Evolutionary conservation across 2,329 filamentous ascomycete species (phyloP).

Genomic region (Phoma sp.): DNA sequence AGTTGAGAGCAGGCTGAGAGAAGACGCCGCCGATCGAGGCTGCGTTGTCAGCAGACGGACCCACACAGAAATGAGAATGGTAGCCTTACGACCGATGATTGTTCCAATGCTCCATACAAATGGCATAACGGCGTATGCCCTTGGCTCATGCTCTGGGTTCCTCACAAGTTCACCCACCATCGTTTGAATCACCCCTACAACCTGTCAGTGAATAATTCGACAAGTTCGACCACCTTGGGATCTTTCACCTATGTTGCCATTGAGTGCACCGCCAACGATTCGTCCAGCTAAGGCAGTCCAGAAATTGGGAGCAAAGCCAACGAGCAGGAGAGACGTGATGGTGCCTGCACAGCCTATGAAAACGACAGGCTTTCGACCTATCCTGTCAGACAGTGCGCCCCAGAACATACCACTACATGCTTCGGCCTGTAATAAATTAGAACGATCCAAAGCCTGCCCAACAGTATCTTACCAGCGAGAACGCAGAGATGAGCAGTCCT

Average conservation of each 20-base stretch:
- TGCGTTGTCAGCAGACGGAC: slow-evolving; percentile 29
- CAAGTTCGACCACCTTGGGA: slow-evolving; percentile 51
- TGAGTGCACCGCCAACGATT: slow-evolving; percentile 79
- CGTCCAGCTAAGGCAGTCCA: slow-evolving; percentile 81
- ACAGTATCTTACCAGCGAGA: slow-evolving; percentile 63
- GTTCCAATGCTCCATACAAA: slow-evolving; percentile 93
- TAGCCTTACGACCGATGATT: slow-evolving; percentile 68
- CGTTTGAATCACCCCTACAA: slow-evolving; percentile 71
- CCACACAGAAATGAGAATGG: not conserved
- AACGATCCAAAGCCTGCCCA: not conserved
- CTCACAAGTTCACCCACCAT: slow-evolving; percentile 80
- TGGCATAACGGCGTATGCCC: slow-evolving; percentile 89
- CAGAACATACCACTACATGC: slow-evolving; percentile 77
- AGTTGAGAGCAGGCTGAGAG: slow-evolving; percentile 76
- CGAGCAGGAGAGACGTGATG: slow-evolving; percentile 79
- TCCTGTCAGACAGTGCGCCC: slow-evolving; percentile 48
- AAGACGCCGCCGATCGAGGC: slow-evolving; percentile 85
- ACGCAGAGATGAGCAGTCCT: slow-evolving; percentile 85
- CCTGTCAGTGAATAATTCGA: not conserved
- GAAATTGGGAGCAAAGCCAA: slow-evolving; percentile 82
- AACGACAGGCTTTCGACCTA: slow-evolving; percentile 50
- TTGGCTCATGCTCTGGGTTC: slow-evolving; percentile 73
- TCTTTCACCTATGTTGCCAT: slow-evolving; percentile 72
- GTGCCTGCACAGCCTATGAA: slow-evolving; percentile 71
- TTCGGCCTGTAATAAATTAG: slow-evolving; percentile 61